Evolutionary conservation across 2,329 filamentous ascomycete genomes (phyloP), one percentile per base, ranked within the genome.

Genomic region (Fusarium luffae): DNA sequence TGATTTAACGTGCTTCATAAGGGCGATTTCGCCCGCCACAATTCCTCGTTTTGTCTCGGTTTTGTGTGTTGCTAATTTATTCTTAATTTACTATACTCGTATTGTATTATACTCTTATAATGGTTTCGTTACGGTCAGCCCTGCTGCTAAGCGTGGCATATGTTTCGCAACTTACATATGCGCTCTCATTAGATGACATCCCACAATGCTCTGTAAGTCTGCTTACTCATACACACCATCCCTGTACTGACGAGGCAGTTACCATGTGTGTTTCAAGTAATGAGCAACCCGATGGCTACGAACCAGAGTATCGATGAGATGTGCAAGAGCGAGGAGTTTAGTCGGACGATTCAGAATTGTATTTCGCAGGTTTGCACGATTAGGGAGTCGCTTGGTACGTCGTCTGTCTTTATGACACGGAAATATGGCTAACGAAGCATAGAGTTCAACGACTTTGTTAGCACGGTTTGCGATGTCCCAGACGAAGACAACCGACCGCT

Each of bases 171-270:
- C 7, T 47, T 2, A 23, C 25, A 12, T 10, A 19, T 7, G 41
- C 57, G 5, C 3, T 56, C 6, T 40, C 50, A 4, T 4, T 59
- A 1, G 19, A 27, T 5, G 57, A 56, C 7, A 25, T 59, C 5
- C 57, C 57, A 10, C 18, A 47, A 56, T 59, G 57, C 16, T 43
- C 57, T 37, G 57, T 59, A 21, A 21, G 57, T 56, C 5, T 1
- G 16, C 13, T 27, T 14, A 42, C 13, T 40, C 32, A 13, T 16
- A 7, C 16, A 5, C 1, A 16, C 4, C 5, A 12, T 14, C 13
- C 10, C 12, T 14, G 11, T 23, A 4, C 34, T 56, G 5, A 59
- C 2, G 3, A 14, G 16, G 27, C 2, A 59, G 57, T 9, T 40
- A 25, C 19, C 30, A 21, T 59, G 57, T 37, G 32, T 46, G 2